A percentile compares a stretch with the other conserved stretches of the same genome.
Conservation (phyloP, 2,329 filamentous ascomycete species). For the Penicillium sp. region DNA sequence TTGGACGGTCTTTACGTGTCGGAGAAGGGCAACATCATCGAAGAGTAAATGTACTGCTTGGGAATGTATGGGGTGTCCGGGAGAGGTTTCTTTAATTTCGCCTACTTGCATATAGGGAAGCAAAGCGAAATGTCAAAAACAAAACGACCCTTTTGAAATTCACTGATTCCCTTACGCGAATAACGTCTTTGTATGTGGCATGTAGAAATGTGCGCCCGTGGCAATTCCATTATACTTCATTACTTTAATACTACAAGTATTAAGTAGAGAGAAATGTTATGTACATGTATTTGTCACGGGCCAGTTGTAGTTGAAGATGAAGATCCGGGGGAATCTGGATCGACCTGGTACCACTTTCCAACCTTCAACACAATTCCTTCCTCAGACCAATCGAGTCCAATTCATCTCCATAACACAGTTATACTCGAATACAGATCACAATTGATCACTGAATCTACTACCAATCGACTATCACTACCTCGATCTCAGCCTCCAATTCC, state of each 20-base stretch:
- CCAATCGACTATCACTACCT: not conserved
- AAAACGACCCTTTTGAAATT: conserved; percentile 30
- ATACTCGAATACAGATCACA: not conserved
- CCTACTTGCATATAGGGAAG: conserved; percentile 42
- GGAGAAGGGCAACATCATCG: conserved; percentile 92
- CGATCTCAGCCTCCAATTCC: not conserved
- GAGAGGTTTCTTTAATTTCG: conserved; percentile 41
- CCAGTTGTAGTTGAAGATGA: not conserved
- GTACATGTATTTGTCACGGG: not conserved
- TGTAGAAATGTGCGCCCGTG: conserved; percentile 28
- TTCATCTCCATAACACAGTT: not conserved
- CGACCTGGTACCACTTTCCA: not conserved
- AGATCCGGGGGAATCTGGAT: not conserved
- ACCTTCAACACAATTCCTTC: not conserved
- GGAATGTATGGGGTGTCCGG: conserved; percentile 37
- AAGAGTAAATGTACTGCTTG: conserved; percentile 48
- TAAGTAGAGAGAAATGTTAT: not conserved
- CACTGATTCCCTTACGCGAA: conserved; percentile 23
- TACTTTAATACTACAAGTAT: not conserved
- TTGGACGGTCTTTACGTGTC: conserved; percentile 99
- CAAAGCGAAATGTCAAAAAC: conserved; percentile 41
- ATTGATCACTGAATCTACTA: not conserved
- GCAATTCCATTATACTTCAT: conserved; percentile 6
- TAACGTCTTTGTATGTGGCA: conserved; percentile 29
- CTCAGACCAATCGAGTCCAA: not conserved